Evolutionary conservation across 768 basidiomycete genomes (phyloP), one percentile per base, ranked within the genome.

Genomic region (Mycena alexandri): DNA sequence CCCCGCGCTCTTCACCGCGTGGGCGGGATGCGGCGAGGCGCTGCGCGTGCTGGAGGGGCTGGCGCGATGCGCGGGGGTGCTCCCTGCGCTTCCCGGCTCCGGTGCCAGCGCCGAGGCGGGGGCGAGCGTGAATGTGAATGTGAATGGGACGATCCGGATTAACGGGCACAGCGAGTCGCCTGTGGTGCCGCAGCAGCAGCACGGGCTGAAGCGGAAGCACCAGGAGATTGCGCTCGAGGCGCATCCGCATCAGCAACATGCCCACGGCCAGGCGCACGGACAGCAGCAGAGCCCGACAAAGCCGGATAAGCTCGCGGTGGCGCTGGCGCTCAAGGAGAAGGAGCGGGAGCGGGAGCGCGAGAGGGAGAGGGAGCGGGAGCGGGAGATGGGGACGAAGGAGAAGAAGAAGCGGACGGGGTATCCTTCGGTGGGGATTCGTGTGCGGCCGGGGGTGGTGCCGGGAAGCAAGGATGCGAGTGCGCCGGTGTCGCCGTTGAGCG

Each of bases 321-420:
- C 50, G 43, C 29, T 51, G 13, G 53, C 58, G 58, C 34, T 66
- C 5, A 54, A 36, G 52, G 65, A 56, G 65, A 55, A n/a, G 54
- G 29, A 75, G 73, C 55, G 34, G 65, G 74, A 79, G 74, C 51
- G 65, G 63, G 50, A 52, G 25, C 21, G 50, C 36, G 54, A 56
- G 52, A 47, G 44, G 55, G 61, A 62, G 21, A 29, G 42, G 34
- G 43, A 48, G 51, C 47, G n/a, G 69, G 73, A 78, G 74, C 70
- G 59, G 56, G 76, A 74, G 48, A 74, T 73, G 55, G 83, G 81
- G 56, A 85, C 82, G 61, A 77, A 81, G 42, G 67, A 76, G 58
- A 85, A 75, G 59, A 86, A 84, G 78, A 86, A 82, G 69, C 22
- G 43, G 2, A 72, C 73, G 54, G 69, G 71, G 14, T 83, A 85